phyloP scores from a whole-genome alignment of 768 basidiomycete genomes.

The Mycena vulgaris region DNA sequence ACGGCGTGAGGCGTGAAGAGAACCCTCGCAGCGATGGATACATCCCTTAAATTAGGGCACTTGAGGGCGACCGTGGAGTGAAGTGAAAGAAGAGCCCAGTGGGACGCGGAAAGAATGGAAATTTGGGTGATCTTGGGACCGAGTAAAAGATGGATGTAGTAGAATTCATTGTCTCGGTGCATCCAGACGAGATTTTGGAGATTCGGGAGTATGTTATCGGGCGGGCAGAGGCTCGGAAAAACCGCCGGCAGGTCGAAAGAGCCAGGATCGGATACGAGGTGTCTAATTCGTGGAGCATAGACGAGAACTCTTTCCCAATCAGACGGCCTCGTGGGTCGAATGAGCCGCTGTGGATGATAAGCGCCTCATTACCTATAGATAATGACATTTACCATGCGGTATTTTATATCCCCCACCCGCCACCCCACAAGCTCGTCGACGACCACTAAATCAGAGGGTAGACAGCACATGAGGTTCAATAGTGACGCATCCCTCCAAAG shows the following conservation, averaged over 20 bases:
- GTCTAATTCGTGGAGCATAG: background rate
- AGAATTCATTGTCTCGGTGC: background rate
- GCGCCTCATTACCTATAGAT: background rate
- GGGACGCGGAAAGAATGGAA: too few relatives aligned
- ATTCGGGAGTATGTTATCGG: background rate
- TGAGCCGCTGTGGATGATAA: background rate
- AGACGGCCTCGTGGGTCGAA: background rate
- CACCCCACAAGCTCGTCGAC: background rate
- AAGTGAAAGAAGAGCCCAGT: background rate
- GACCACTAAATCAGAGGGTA: background rate
- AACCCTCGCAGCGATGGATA: background rate
- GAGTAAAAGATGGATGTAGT: slow-evolving; percentile 1
- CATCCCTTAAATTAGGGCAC: slow-evolving; percentile 13
- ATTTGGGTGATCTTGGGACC: background rate
- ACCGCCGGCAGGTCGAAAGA: background rate
- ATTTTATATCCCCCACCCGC: background rate
- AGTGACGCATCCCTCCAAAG: background rate
- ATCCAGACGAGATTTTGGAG: background rate
- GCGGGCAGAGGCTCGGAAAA: background rate
- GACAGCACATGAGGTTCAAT: background rate
- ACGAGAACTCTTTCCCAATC: background rate
- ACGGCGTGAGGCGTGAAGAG: too few relatives aligned
- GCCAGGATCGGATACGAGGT: background rate
- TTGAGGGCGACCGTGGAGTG: background rate
- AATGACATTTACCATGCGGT: background rate